Percentiles rank a stretch among this genome's conserved stretches.
phyloP scores from a whole-genome alignment of 2,329 filamentous ascomycete species.

The Stromatinia cepivora region DNA sequence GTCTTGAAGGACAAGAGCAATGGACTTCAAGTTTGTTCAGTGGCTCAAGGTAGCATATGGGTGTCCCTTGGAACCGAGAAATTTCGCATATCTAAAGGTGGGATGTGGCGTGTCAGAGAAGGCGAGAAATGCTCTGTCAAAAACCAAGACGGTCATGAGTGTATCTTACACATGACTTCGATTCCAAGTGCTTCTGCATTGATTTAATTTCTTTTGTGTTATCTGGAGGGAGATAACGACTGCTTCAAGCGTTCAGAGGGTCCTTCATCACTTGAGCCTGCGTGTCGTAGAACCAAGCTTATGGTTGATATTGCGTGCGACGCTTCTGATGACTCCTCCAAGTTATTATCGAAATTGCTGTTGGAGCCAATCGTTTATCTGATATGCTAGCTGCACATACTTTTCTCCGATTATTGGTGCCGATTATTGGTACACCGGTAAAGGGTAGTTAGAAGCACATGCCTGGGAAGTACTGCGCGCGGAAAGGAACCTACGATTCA shows the following conservation, averaged over 20 bases:
- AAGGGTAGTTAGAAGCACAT: slow-evolving; percentile 57
- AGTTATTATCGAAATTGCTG: slow-evolving; percentile 57
- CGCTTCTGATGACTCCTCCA: slow-evolving; percentile 32
- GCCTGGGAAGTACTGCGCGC: neutral
- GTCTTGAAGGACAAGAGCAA: neutral
- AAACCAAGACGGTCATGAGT: neutral
- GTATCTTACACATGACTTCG: slow-evolving; percentile 5
- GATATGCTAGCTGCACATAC: neutral
- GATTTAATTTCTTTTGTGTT: neutral
- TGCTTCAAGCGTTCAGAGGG: neutral
- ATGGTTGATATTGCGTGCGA: slow-evolving; percentile 63
- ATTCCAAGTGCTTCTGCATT: slow-evolving; percentile 1
- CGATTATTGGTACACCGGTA: slow-evolving; percentile 76
- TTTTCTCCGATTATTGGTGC: slow-evolving; percentile 67
- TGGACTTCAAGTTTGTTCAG: slow-evolving; percentile 26
- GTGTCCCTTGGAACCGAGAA: slow-evolving; percentile 25
- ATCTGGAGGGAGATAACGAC: neutral
- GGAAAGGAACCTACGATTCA: neutral
- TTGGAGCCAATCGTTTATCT: slow-evolving; percentile 59
- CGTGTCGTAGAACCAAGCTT: slow-evolving; percentile 69
- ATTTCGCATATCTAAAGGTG: slow-evolving; percentile 29
- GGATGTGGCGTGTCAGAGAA: slow-evolving; percentile 30
- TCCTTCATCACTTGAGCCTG: slow-evolving; percentile 72
- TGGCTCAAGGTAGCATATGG: slow-evolving; percentile 28
- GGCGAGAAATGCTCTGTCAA: slow-evolving; percentile 27